These are phyloP conservation scores for Irineochytrium annulatum DNA, from an alignment of 192 early-diverging fungal genomes.

Conservation along the genomic window DNA sequence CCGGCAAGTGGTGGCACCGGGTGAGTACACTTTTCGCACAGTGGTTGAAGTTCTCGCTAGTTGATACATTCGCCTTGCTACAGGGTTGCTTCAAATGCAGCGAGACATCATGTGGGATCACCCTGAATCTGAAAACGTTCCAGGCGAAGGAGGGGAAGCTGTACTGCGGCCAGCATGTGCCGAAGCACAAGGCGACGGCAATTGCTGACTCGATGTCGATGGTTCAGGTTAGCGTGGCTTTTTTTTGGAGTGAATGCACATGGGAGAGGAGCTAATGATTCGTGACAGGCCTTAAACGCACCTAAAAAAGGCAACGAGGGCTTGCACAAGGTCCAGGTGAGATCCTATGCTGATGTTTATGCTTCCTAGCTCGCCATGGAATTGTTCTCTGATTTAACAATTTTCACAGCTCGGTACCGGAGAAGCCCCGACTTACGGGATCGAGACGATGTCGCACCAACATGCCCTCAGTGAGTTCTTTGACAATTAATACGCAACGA, in stretches of 20 bases:
- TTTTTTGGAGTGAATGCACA: no score
- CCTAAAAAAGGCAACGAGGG: constrained; percentile 40
- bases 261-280: no score
- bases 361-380: no score
- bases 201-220: constrained; percentile 24
- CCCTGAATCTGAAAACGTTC: constrained; percentile 39
- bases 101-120: constrained; percentile 33
- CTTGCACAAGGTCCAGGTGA: constrained; percentile 33
- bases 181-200: constrained; percentile 30
- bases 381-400: no score
- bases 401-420: constrained; percentile 40
- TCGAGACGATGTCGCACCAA: constrained; percentile 27
- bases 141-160: constrained; percentile 28
- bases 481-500: background rate
- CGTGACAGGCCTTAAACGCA: constrained; percentile 21
- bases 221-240: no score
- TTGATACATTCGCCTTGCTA: no score
- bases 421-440: constrained; percentile 25
- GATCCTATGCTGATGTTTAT: no score
- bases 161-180: constrained; percentile 37
- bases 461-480: constrained; percentile 24
- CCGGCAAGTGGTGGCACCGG: constrained; percentile 35
- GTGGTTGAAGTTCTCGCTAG: no score
- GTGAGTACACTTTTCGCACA: no score
- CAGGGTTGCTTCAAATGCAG: constrained; percentile 47